These are phyloP conservation scores for Cyclotella choctawhatcheeana DNA, from an alignment of 108 stramenopile species.

Conservation along the genomic window DNA sequence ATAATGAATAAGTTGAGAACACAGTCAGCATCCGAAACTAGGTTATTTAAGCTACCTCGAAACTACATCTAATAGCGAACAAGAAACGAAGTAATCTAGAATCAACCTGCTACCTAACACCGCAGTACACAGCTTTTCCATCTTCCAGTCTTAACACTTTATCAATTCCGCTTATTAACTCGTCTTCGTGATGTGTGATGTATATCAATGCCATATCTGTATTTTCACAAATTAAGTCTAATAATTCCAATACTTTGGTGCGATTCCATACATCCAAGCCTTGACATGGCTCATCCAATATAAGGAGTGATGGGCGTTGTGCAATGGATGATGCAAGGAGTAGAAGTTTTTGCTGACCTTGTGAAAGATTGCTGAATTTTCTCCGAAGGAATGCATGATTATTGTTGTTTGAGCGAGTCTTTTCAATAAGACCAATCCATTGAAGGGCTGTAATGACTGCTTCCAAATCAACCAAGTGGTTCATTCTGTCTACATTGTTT, in stretches of 20 bases:
- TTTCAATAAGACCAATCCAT: conserved; percentile 39
- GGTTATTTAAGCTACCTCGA: no score
- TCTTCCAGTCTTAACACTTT: conserved; percentile 39
- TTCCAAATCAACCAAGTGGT: neutral
- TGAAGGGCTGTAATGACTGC: conserved; percentile 7
- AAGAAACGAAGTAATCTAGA: no score
- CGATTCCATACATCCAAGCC: conserved; percentile 72
- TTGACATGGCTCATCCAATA: conserved; percentile 81
- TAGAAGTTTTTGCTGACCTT: conserved; percentile 83
- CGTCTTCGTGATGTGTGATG: conserved; percentile 81
- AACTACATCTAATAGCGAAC: no score
- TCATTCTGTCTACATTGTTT: conserved; percentile 5
- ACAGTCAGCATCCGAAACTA: no score
- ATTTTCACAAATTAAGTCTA: conserved; percentile 62
- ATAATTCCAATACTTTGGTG: conserved; percentile 48
- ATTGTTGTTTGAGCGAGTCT: neutral
- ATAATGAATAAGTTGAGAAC: no score
- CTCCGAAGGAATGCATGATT: conserved; percentile 31
- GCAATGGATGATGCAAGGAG: conserved; percentile 71
- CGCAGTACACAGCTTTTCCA: conserved; percentile 54
- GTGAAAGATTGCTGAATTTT: conserved; percentile 66
- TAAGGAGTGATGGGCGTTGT: conserved; percentile 61
- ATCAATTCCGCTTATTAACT: conserved; percentile 60
- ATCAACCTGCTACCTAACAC: conserved; percentile 17
- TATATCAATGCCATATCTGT: conserved; percentile 73